Conservation (phyloP, 257 asterid species). For the Nicotiana tabacum region DNA sequence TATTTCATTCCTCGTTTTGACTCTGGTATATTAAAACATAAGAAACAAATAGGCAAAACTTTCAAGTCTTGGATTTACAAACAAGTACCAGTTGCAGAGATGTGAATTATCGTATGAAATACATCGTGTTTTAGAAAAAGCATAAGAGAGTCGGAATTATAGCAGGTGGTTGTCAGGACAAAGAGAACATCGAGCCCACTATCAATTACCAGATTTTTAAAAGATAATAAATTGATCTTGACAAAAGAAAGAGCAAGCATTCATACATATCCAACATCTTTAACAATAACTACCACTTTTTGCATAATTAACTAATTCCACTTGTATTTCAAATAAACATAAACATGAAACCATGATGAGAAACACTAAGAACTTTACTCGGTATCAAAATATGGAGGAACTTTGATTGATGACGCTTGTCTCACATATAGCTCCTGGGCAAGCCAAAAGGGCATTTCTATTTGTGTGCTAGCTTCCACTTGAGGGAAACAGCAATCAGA, state of each 20-base stretch:
- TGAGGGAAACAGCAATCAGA: no score
- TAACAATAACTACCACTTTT: background rate
- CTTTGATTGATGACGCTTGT: no score
- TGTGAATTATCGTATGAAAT: background rate
- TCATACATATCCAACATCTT: background rate
- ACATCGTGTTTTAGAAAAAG: background rate
- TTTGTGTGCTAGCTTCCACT: no score
- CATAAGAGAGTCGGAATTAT: background rate
- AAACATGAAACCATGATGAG: background rate
- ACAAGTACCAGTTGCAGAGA: background rate
- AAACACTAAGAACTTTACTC: background rate
- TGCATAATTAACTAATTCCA: background rate
- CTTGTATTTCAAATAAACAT: background rate
- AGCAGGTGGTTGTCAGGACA: background rate
- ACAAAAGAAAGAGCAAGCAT: background rate
- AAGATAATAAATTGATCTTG: background rate
- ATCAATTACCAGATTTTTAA: background rate
- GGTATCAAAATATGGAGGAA: no score
- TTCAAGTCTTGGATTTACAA: no score
- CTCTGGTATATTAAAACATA: no score
- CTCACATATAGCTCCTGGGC: no score
- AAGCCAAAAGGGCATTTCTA: no score
- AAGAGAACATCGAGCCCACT: background rate
- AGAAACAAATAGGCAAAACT: no score
- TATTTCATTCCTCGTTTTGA: no score